Conservation (phyloP, 108 stramenopile species). For the Cafeteria roenbergensis region DNA sequence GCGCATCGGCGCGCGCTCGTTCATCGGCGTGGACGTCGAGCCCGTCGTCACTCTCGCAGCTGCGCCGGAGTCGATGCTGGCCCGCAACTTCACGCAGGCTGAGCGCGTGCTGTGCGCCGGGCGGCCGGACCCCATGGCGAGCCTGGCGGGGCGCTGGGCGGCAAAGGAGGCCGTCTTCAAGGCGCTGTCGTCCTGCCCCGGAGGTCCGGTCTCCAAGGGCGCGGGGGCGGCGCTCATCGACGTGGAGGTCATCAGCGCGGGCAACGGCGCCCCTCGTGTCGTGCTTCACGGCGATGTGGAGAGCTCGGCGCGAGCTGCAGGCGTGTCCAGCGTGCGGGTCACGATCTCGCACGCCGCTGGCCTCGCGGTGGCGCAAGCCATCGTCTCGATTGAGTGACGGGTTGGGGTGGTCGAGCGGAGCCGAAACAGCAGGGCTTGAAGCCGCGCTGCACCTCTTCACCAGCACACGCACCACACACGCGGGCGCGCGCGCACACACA, state of each 20-base stretch:
- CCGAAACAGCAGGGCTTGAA: too few relatives aligned
- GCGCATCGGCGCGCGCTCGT: neutral
- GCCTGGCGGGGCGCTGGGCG: constrained; percentile 21
- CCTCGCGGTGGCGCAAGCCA: constrained; percentile 10
- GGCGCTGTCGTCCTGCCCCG: constrained; percentile 8
- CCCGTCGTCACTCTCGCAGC: constrained; percentile 5
- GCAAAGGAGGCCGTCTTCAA: constrained; percentile 22
- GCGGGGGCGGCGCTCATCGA: constrained; percentile 4
- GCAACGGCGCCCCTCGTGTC: constrained; percentile 3
- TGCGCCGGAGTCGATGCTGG: too few relatives aligned
- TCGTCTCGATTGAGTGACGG: too few relatives aligned
- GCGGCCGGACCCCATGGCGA: constrained; percentile 8
- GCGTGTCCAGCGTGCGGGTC: neutral
- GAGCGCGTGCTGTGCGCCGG: constrained; percentile 7
- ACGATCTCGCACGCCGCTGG: constrained; percentile 13
- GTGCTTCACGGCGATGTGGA: constrained; percentile 4
- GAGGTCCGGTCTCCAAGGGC: constrained; percentile 3
- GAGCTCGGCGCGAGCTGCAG: neutral
- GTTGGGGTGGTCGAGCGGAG: too few relatives aligned
- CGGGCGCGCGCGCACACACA: too few relatives aligned
- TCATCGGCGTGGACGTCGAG: constrained; percentile 17
- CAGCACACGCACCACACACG: too few relatives aligned
- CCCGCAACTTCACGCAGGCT: constrained; percentile 14
- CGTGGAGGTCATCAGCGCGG: constrained; percentile 3
- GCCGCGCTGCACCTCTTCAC: too few relatives aligned